Conservation (phyloP, 192 early-diverging fungal genomes). For the Haplosporangium gracile region DNA sequence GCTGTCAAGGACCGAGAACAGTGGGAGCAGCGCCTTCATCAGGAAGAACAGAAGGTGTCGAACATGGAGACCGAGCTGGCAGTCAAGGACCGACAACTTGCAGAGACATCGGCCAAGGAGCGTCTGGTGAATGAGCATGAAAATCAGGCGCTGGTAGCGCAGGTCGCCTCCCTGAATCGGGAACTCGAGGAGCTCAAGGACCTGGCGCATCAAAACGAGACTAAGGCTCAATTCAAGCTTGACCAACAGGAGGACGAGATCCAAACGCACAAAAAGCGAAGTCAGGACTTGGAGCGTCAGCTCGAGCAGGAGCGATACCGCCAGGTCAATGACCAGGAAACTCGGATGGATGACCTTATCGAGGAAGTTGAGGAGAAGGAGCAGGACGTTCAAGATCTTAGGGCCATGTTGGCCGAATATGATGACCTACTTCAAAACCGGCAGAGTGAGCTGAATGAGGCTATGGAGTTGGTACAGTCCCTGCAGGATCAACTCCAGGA, state of each 20-base stretch:
- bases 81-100: background rate
- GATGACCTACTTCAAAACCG: conserved; percentile 23
- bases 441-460: conserved; percentile 21
- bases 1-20: conserved; percentile 12
- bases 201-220: conserved; percentile 1
- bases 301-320: conserved; percentile 15
- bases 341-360: conserved; percentile 15
- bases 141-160: background rate
- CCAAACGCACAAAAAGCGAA: background rate
- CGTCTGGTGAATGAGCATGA: background rate
- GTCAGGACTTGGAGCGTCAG: conserved; percentile 22
- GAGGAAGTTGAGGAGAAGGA: conserved; percentile 31
- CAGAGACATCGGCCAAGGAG: background rate
- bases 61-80: background rate
- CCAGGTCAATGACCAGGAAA: conserved; percentile 23
- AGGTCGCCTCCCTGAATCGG: conserved; percentile 8
- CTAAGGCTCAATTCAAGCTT: background rate
- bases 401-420: conserved; percentile 16
- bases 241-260: conserved; percentile 8
- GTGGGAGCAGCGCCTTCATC: conserved; percentile 3
- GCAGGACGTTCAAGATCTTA: conserved; percentile 16
- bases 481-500: conserved; percentile 31
- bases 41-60: conserved; percentile 1
- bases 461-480: conserved; percentile 13
- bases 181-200: conserved; percentile 17